A percentile compares a stretch with the other conserved stretches of the same genome.
Evolutionary conservation across 208 protist species (phyloP).

Genomic region (Leishmania lainsoni): DNA sequence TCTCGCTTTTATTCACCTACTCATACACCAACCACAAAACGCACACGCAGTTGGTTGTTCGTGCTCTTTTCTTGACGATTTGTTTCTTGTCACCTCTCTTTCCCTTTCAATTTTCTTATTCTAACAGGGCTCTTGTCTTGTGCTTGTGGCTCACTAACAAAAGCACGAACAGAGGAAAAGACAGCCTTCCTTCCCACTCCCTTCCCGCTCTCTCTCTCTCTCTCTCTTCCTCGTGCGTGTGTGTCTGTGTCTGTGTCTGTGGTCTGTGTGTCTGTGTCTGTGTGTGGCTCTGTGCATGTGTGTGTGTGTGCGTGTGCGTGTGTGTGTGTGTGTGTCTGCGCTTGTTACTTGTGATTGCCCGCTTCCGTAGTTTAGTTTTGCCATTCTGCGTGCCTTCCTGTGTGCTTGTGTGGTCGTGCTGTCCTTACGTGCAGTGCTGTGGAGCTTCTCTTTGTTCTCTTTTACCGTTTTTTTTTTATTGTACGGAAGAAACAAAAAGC

Average conservation of each 20-base stretch:
- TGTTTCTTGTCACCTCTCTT: conserved; percentile 4
- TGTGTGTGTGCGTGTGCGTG: too few species aligned
- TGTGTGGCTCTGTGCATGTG: neutral
- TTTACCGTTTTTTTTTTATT: neutral
- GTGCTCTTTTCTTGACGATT: neutral
- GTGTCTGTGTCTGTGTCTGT: neutral
- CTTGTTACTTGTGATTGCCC: conserved; percentile 3
- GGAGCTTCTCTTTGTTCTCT: neutral
- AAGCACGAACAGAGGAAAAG: neutral
- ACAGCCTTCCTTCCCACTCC: neutral
- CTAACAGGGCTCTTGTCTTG: neutral
- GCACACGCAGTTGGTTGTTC: conserved; percentile 6
- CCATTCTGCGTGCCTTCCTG: neutral
- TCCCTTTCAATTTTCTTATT: neutral
- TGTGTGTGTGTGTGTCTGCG: neutral
- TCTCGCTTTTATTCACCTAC: neutral
- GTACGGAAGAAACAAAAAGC: neutral
- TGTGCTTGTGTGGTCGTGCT: neutral
- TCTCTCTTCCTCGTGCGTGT: neutral
- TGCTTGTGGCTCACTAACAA: neutral
- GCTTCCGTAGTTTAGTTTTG: conserved; percentile 11
- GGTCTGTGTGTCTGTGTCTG: neutral
- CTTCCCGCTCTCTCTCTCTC: neutral
- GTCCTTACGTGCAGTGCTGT: neutral
- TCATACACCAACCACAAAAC: neutral